Evolutionary conservation across 768 basidiomycete species (phyloP), one percentile per base, ranked within the genome.

Genomic region (Flagelloscypha sp.): DNA sequence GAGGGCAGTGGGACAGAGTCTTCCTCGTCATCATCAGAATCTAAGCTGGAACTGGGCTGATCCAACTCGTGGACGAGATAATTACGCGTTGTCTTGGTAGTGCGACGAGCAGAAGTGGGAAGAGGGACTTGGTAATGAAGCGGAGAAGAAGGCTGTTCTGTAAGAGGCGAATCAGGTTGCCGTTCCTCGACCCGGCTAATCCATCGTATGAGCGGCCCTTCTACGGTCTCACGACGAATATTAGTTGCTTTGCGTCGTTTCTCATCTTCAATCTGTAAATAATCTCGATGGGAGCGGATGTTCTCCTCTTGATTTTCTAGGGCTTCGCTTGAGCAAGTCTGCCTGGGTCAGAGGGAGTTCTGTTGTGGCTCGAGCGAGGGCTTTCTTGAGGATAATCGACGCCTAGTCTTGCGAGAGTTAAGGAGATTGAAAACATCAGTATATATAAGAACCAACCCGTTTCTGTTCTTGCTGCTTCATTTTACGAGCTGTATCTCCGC

Each of bases 291-390:
- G 30, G 86, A 79, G 5, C 68, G 66, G 15, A 80, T 76, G 52
- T 93, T 93, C 0, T 80, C 78, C 55, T 89, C 88, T 55, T 92
- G 89, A 35, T 79, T 86, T 47, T 89, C 84, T 12, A 92, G 71
- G 0, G 89, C 89, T n/a, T 6, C 74, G 74, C 2, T 76, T 77
- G 38, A 93, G 82, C 6, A 92, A 70, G 47, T 92, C 84, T n/a
- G 74, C 82, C 48, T 93, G 89, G 0, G 86, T 86, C 28, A 66
- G 54, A 20, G 66, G 76, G 16, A 59, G 65, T 36, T 63, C 65
- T 3, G 56, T 54, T 48, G 76, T 83, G n/a, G n/a, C n/a, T n/a
- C n/a, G n/a, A n/a, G n/a, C n/a, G n/a, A n/a, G n/a, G 6, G 57
- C 50, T 47, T 79, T 81, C 59, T 78, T 85, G 1, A 80, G 74